Evolutionary conservation across 1,284 basidiomycete genomes (phyloP), one percentile per base, ranked within the genome.

Genomic region (Cryptococcus depauperatus): DNA sequence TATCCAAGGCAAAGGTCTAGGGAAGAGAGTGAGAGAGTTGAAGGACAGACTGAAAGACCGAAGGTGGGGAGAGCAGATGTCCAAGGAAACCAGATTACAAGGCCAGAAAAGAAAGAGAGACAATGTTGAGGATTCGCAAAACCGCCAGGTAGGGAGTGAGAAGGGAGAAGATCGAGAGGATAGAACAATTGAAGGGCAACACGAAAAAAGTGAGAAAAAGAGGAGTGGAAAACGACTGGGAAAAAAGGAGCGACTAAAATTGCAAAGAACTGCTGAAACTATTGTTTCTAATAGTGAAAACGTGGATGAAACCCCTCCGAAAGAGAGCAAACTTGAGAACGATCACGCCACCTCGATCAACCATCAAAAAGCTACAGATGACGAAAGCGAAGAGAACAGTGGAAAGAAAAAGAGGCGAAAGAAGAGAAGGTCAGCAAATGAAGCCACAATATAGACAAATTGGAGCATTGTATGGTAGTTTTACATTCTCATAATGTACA

Each of bases 1-100:
- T 5, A 54, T 61, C 22, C 60, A 69, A 34, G 57, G 76, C 64
- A 51, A 88, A 77, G 84, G 85, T n/a, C 76, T 85, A 5, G 73
- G 74, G 22, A 79, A 84, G 46, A 78, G 82, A 51, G 74, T 97
- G 42, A 76, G 79, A 58, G 86, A 92, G 47, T 74, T 95, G 44
- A 82, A 83, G 58, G 65, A 74, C 14, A 77, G 74, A 50, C 67
- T 91, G 37, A 68, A 66, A 22, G 60, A 52, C 14, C 60, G 76
- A 28, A 63, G 60, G 41, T 75, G 75, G 74, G 74, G 74, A 29
- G 73, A 72, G 39, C 72, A 74, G 16, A 41, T 22, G 10, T 16
- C 16, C 21, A 35, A n/a, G 39, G 43, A 50, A 41, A 48, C 46
- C 13, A 38, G 34, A 7, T 62, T 62, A 35, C 73, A 70, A 60